Evolutionary conservation across 2,329 filamentous ascomycete genomes (phyloP), one percentile per base, ranked within the genome.

Genomic region (Nigrospora sphaerica): DNA sequence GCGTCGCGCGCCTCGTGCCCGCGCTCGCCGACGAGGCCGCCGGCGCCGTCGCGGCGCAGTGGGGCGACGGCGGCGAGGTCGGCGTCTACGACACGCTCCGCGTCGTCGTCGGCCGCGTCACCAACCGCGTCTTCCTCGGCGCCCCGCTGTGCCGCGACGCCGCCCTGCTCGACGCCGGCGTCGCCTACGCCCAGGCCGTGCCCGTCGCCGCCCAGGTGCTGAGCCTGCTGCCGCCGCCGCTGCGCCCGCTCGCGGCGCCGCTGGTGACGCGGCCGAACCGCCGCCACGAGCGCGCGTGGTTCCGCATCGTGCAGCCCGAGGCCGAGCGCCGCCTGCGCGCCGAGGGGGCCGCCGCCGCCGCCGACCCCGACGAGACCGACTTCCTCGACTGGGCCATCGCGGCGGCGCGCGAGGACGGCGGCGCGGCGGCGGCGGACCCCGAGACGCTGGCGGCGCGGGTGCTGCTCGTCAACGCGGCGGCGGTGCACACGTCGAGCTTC

Each of bases 401-500:
- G 4, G 49, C 56, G 44, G 52, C 52, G 13, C 55, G 54, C 34
- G 46, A 52, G 10, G 9, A 14, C 4, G 49, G 49, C 32, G 49
- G 56, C 23, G 49, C 49, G 2, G 50, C 46, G 40, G 41, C 49
- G 47, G 49, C 46, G 43, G 50, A 55, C 12, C 46, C 50, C 0
- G 40, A 46, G 11, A 59, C 54, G 11, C 51, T 66, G 1, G 58
- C 59, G 3, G 53, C 49, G 17, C 60, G 62, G 6, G 48, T 64
- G 16, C 50, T 67, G 33, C 37, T 61, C 12, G 52, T 69, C 39
- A 65, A 64, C 46, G 62, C 68, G 40, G 64, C 62, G n/a, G 58
- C 66, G 9, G 66, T 71, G 12, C 65, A 69, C 48, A 69, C 67
- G 1, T 66, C 63, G 1, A 59, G 63, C 4, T 61, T 65, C 39